Conservation (phyloP, 805 yeast species). For the Isabelozyma gotoi region DNA sequence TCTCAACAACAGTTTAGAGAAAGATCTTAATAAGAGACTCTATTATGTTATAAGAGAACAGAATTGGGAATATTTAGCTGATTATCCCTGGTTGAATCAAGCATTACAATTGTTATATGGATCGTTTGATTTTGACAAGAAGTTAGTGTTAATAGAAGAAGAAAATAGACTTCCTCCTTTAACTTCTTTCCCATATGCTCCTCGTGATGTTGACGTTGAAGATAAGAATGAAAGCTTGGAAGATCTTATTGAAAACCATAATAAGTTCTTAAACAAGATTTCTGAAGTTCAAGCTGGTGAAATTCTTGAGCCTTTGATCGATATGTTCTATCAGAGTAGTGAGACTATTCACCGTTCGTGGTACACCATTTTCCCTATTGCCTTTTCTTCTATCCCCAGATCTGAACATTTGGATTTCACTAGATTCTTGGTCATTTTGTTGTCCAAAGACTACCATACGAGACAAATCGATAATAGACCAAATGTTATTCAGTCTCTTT, state of each 20-base stretch:
- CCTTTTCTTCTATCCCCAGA: slow-evolving; percentile 69
- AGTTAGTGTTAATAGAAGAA: slow-evolving; percentile 43
- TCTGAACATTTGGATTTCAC: slow-evolving; percentile 83
- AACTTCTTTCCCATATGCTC: slow-evolving; percentile 37
- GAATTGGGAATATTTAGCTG: slow-evolving; percentile 94
- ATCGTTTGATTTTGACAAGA: slow-evolving; percentile 56
- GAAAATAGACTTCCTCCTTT: slow-evolving; percentile 58
- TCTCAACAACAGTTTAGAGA: slow-evolving; percentile 74
- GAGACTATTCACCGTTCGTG: slow-evolving; percentile 80
- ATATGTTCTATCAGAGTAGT: slow-evolving; percentile 78
- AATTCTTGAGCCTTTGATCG: slow-evolving; percentile 69
- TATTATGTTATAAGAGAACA: slow-evolving; percentile 91
- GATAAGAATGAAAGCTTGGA: slow-evolving; percentile 16
- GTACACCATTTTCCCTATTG: slow-evolving; percentile 80
- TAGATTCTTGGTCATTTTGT: slow-evolving; percentile 71
- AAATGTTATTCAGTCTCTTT: slow-evolving; percentile 78
- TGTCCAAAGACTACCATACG: slow-evolving; percentile 91
- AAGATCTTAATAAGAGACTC: slow-evolving; percentile 72
- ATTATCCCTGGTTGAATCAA: slow-evolving; percentile 92
- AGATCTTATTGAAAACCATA: slow-evolving; percentile 24
- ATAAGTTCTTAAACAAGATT: slow-evolving; percentile 26
- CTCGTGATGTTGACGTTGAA: slow-evolving; percentile 25
- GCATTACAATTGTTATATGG: slow-evolving; percentile 86
- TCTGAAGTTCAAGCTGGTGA: slow-evolving; percentile 50
- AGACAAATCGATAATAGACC: slow-evolving; percentile 85